These are phyloP conservation scores for Nakaseomyces uthaithaninus DNA, from an alignment of 1,139 yeast species.

Conservation along the genomic window DNA sequence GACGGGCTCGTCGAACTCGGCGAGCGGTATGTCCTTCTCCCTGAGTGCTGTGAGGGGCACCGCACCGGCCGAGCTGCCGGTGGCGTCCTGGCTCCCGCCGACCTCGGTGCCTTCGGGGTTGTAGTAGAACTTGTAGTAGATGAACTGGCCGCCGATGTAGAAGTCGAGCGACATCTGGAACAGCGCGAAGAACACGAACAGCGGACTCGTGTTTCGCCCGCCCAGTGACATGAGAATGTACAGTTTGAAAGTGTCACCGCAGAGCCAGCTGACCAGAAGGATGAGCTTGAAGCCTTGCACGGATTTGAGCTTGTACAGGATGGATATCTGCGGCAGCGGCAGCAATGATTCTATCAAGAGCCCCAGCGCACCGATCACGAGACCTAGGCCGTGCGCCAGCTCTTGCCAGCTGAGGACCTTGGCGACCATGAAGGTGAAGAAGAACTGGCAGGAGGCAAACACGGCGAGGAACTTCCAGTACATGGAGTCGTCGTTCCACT, in stretches of 20 bases:
- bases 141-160: constrained; percentile 66
- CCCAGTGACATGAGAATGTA: constrained; percentile 48
- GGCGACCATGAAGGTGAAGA: constrained; percentile 26
- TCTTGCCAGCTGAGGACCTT: constrained; percentile 30
- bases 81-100: too few species aligned
- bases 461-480: constrained; percentile 60
- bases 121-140: constrained; percentile 43
- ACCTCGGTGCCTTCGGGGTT: constrained; percentile 6
- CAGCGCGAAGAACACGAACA: constrained; percentile 69
- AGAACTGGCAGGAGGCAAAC: constrained; percentile 36
- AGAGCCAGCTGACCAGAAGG: constrained; percentile 72
- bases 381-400: constrained; percentile 29
- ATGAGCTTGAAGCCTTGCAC: constrained; percentile 74
- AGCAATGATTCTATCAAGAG: constrained; percentile 71
- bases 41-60: too few species aligned
- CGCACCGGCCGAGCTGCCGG: too few species aligned
- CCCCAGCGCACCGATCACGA: constrained; percentile 59
- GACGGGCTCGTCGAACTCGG: too few species aligned
- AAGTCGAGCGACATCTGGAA: constrained; percentile 75
- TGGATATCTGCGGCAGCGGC: constrained; percentile 80
- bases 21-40: too few species aligned
- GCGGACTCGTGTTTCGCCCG: constrained; percentile 45
- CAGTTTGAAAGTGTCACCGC: constrained; percentile 78
- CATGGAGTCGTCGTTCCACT: constrained; percentile 55
- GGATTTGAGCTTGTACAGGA: constrained; percentile 58